phyloP scores from a whole-genome alignment of 2,329 filamentous ascomycete species.

The Penicillium sp. region DNA sequence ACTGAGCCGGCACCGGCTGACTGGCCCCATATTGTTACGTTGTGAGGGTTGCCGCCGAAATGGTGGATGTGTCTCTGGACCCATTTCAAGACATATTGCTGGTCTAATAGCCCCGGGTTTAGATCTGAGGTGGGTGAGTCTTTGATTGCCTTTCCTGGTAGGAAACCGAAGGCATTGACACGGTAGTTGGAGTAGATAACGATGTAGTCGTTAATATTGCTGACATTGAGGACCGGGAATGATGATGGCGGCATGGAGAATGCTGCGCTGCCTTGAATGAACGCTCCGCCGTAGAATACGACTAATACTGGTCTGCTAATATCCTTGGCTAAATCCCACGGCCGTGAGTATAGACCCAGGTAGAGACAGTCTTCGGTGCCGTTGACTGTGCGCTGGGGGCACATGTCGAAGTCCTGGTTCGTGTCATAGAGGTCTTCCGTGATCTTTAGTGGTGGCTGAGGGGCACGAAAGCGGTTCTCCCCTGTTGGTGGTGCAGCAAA shows the following conservation, averaged over 20 bases:
- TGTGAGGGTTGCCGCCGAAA: constrained; percentile 54
- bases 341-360: constrained; percentile 58
- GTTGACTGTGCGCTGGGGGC: constrained; percentile 56
- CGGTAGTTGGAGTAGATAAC: constrained; percentile 56
- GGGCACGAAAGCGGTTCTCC: constrained; percentile 58
- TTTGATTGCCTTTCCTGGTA: constrained; percentile 50
- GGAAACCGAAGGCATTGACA: constrained; percentile 57
- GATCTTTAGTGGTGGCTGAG: constrained; percentile 54
- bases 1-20: constrained; percentile 52
- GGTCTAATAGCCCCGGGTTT: constrained; percentile 54
- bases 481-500: constrained; percentile 59
- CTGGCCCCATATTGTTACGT: constrained; percentile 57
- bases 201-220: constrained; percentile 50
- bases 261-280: constrained; percentile 56
- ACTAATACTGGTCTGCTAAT: constrained; percentile 57
- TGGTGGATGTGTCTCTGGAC: constrained; percentile 51
- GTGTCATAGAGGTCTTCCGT: constrained; percentile 53
- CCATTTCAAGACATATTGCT: constrained; percentile 53
- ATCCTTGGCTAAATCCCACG: constrained; percentile 44
- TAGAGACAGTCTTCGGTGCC: constrained; percentile 62
- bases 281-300: constrained; percentile 61
- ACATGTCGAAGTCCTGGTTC: constrained; percentile 56
- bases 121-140: constrained; percentile 46
- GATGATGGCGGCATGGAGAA: constrained; percentile 56
- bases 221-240: constrained; percentile 59